Evolutionary conservation across 768 basidiomycete species (phyloP).

Genomic region (Termitomyces bulborhizus): DNA sequence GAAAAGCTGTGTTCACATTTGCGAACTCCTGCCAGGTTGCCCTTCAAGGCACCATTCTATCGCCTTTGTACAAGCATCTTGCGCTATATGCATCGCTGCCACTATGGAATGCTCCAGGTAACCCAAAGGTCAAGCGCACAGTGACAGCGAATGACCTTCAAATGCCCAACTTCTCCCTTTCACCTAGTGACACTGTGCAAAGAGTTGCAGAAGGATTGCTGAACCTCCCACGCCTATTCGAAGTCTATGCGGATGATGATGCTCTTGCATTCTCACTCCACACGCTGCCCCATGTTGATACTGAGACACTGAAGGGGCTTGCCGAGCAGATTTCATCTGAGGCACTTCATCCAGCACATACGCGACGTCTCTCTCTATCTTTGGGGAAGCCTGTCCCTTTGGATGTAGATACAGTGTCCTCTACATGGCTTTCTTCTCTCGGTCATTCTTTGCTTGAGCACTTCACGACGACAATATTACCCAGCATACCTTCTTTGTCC

Average conservation of each 20-base stretch:
- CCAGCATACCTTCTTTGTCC: slow-evolving; percentile 60
- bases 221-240: slow-evolving; percentile 89
- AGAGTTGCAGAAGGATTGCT: slow-evolving; percentile 90
- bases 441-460: slow-evolving; percentile 73
- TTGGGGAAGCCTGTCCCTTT: slow-evolving; percentile 31
- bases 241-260: slow-evolving; percentile 91
- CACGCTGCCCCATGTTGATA: slow-evolving; percentile 67
- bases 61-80: slow-evolving; percentile 74
- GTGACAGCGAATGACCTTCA: slow-evolving; percentile 49
- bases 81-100: slow-evolving; percentile 61
- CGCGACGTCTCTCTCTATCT: slow-evolving; percentile 36
- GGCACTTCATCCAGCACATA: slow-evolving; percentile 26
- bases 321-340: slow-evolving; percentile 32
- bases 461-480: slow-evolving; percentile 65
- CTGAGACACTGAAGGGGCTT: slow-evolving; percentile 42
- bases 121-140: slow-evolving; percentile 40
- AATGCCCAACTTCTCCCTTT: slow-evolving; percentile 89
- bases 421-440: slow-evolving; percentile 91
- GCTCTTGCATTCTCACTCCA: slow-evolving; percentile 84
- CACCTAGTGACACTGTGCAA: slow-evolving; percentile 84
- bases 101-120: slow-evolving; percentile 54
- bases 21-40: slow-evolving; percentile 70
- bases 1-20: slow-evolving; percentile 52
- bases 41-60: slow-evolving; percentile 78
- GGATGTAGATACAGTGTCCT: slow-evolving; percentile 76